Evolutionary conservation across 352 stramenopile species (phyloP), one percentile per base, ranked within the genome.

Genomic region (Blastocystis sp.): DNA sequence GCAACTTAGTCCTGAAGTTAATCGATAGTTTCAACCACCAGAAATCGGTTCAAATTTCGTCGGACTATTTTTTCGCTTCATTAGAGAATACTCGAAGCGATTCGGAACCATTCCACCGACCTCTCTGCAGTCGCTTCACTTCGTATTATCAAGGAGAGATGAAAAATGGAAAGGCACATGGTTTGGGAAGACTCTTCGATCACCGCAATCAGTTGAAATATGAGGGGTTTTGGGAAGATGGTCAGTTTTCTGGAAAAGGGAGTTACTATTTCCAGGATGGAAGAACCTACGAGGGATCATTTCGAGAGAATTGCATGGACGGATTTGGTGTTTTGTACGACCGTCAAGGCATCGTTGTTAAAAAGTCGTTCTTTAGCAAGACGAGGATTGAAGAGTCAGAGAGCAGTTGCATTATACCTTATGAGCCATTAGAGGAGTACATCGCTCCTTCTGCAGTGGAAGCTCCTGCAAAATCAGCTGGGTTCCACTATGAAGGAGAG

Each of bases 111-210:
- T 8, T 41, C 20, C 4, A 16, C 20, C 50, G 20, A 7, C 73
- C 73, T 5, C 11, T 26, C 8, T 85, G 73, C 34, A 66, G 73
- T 85, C 73, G 73, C 9, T 47, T 30, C 34, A 24, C 30, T 45
- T 85, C 47, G n/a, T 85, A 85, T 43, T 85, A 85, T 47, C 73
- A 85, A 30, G 73, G 73, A 64, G 73, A 85, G 47, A 85, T 85
- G 73, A n/a, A 20, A 13, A 53, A 47, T 37, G 53, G 53, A 37
- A 20, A 2, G 39, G 43, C 73, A 13, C 13, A 66, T 3, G 73
- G 73, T 3, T 68, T 66, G 30, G 73, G 73, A 18, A 50, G 73
- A 24, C 47, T 66, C 2, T 85, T 45, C 24, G 56, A 85, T 45
- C n/a, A 50, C 8, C 30, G 26, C 24, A 85, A 66, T 43, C 26